Evolutionary conservation across 23 red algal species (phyloP).

Genomic region (Gracilaria vermiculophylla): DNA sequence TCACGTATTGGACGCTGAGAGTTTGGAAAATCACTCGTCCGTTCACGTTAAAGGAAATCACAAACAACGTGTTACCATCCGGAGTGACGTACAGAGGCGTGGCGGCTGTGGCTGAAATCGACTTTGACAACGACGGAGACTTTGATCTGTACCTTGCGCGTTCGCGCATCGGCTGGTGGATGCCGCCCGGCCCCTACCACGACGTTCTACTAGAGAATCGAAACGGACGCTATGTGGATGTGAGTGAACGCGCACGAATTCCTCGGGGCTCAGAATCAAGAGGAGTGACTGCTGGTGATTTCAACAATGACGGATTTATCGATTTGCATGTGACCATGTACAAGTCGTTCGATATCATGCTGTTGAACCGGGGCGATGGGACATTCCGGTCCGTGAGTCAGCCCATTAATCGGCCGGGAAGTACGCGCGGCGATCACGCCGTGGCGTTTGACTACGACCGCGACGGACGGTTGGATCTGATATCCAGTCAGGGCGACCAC

Average conservation of each 20-base stretch:
- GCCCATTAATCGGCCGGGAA: not conserved
- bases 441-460: conserved; percentile 64
- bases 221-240: conserved; percentile 61
- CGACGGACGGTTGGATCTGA: conserved; percentile 59
- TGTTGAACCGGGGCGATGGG: conserved; percentile 68
- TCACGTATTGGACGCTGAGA: conserved; percentile 36
- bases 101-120: conserved; percentile 55
- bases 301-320: conserved; percentile 78
- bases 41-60: conserved; percentile 31
- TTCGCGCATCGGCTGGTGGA: not conserved
- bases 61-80: conserved; percentile 12
- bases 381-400: conserved; percentile 32
- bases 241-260: conserved; percentile 28
- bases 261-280: not conserved
- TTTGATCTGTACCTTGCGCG: conserved; percentile 67
- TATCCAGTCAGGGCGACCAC: conserved; percentile 39
- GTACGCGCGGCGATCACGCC: conserved; percentile 1
- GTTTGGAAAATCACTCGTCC: conserved; percentile 32
- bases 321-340: conserved; percentile 55
- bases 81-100: not conserved
- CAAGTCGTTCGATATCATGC: conserved; percentile 28
- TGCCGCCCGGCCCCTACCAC: not conserved
- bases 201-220: conserved; percentile 54
- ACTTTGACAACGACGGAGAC: conserved; percentile 74
- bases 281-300: conserved; percentile 68